Percentiles rank a stretch among this genome's conserved stretches.
phyloP scores from a whole-genome alignment of 2,329 filamentous ascomycete genomes.

The Penicillium glabrum region DNA sequence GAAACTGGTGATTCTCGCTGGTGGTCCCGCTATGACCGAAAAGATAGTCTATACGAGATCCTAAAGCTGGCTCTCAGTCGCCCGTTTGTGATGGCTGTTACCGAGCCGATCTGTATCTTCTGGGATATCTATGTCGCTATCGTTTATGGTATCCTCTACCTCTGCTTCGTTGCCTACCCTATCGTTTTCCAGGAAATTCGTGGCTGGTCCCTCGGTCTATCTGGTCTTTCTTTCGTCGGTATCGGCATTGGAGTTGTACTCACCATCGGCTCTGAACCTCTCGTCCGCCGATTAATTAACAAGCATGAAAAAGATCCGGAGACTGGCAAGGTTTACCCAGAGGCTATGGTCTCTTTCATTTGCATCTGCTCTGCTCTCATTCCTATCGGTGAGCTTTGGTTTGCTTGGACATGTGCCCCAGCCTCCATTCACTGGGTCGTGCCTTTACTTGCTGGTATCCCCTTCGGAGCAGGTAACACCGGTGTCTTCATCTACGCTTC shows the following conservation, averaged over 20 bases:
- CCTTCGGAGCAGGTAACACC: constrained; percentile 75
- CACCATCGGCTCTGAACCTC: constrained; percentile 59
- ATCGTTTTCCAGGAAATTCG: constrained; percentile 75
- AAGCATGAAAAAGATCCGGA: constrained; percentile 70
- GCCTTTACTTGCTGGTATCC: constrained; percentile 74
- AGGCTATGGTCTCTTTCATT: constrained; percentile 78
- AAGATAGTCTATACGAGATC: constrained; percentile 62
- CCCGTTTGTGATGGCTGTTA: constrained; percentile 73
- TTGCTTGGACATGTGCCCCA: constrained; percentile 84
- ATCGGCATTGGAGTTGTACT: constrained; percentile 60
- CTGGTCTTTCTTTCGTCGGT: constrained; percentile 76
- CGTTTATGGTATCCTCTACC: constrained; percentile 82
- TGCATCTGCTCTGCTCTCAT: constrained; percentile 73
- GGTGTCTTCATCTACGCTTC: constrained; percentile 78
- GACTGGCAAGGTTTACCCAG: constrained; percentile 72
- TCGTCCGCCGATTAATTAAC: constrained; percentile 77
- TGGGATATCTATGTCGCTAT: constrained; percentile 72
- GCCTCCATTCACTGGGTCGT: constrained; percentile 76
- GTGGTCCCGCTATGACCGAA: constrained; percentile 80
- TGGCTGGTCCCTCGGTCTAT: constrained; percentile 72
- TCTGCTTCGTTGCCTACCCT: constrained; percentile 89
- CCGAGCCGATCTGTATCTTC: constrained; percentile 83
- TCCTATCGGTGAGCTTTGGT: constrained; percentile 78
- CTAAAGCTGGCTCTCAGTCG: constrained; percentile 74
- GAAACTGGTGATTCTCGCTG: constrained; percentile 70